Evolutionary conservation across 345 rosid genomes (phyloP).

Genomic region (Salix suchowensis): DNA sequence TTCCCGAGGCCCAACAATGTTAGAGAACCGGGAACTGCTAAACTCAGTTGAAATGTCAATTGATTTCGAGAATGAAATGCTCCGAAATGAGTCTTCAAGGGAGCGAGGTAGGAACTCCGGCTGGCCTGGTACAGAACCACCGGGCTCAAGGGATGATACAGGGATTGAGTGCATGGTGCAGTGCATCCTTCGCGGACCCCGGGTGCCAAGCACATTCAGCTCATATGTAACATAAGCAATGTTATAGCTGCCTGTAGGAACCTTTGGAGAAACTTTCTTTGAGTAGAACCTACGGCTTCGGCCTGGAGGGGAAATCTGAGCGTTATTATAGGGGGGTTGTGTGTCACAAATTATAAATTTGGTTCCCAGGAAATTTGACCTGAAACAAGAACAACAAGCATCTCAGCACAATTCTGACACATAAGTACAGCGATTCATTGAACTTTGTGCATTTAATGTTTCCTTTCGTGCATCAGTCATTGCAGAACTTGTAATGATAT

Average conservation of each 20-base stretch:
- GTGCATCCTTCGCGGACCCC: slow-evolving; percentile 18
- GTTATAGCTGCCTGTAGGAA: slow-evolving; percentile 19
- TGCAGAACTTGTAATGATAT: background rate
- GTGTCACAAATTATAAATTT: slow-evolving; percentile 17
- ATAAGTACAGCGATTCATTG: background rate
- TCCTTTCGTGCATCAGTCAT: background rate
- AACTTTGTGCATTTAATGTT: background rate
- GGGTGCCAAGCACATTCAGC: slow-evolving; percentile 19
- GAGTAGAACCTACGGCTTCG: slow-evolving; percentile 17
- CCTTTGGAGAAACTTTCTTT: slow-evolving; percentile 19
- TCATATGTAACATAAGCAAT: slow-evolving; percentile 16
- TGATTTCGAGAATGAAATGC: slow-evolving; percentile 14
- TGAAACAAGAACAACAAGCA: background rate
- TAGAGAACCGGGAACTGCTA: slow-evolving; percentile 16
- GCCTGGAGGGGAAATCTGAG: slow-evolving; percentile 19
- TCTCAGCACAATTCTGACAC: background rate
- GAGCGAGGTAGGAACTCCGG: slow-evolving; percentile 18
- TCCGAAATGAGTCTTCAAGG: slow-evolving; percentile 16
- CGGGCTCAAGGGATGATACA: slow-evolving; percentile 9
- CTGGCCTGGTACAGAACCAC: slow-evolving; percentile 18
- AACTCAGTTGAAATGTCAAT: slow-evolving; percentile 13
- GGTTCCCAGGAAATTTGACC: slow-evolving; percentile 21
- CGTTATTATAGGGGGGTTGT: slow-evolving; percentile 13
- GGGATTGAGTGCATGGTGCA: slow-evolving; percentile 22
- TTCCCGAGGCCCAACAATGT: background rate